A percentile compares a stretch with the other conserved stretches of the same genome.
Conservation (phyloP, 345 rosid genomes). For the Carallia brachiata region DNA sequence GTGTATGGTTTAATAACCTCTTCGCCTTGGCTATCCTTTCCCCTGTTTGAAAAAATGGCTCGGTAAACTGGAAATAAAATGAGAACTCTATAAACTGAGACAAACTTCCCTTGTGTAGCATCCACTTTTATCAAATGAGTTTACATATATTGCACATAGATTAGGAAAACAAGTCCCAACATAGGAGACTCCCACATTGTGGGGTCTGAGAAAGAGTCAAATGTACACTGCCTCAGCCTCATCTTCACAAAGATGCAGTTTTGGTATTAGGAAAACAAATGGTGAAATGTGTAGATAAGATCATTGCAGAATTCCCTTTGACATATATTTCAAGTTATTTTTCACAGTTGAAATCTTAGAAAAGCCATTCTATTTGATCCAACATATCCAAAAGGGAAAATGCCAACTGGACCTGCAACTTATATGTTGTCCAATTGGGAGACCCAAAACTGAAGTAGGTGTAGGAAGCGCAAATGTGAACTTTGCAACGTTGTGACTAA, state of each 20-base stretch:
- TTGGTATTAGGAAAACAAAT: neutral
- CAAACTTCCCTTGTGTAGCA: neutral
- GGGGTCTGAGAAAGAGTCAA: too few relatives aligned
- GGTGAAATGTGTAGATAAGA: neutral
- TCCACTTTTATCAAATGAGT: too few relatives aligned
- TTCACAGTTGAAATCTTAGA: neutral
- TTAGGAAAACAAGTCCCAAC: neutral
- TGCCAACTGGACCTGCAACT: slow-evolving; percentile 70
- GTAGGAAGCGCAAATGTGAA: slow-evolving; percentile 77
- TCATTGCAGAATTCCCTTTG: neutral
- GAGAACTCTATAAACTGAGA: neutral
- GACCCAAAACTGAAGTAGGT: slow-evolving; percentile 80
- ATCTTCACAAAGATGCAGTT: too few relatives aligned
- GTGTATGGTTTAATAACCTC: slow-evolving; percentile 94
- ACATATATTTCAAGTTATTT: neutral
- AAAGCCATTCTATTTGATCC: too few relatives aligned
- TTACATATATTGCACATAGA: neutral
- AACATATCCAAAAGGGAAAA: neutral
- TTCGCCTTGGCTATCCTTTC: slow-evolving; percentile 77
- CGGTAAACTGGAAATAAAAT: neutral
- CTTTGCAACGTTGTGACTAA: slow-evolving; percentile 95
- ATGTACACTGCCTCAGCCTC: too few relatives aligned
- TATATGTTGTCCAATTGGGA: slow-evolving; percentile 94
- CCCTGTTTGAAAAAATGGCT: slow-evolving; percentile 42
- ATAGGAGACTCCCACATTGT: too few relatives aligned